Evolutionary conservation across 1,284 basidiomycete species (phyloP).

Genomic region (Puccinia novopanici): DNA sequence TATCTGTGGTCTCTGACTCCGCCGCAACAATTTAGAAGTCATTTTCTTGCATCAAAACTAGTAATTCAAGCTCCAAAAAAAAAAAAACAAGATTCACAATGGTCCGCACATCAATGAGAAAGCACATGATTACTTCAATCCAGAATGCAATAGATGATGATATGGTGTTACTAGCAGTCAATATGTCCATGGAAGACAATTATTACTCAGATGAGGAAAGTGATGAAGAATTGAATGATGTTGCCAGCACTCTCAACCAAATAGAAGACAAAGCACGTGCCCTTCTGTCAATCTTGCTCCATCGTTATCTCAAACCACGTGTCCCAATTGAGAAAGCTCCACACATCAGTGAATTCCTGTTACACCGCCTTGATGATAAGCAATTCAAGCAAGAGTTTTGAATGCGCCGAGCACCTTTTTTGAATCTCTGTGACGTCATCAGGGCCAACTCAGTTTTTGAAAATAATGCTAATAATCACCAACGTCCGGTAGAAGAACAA

Average conservation of each 20-base stretch:
- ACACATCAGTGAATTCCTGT: not conserved
- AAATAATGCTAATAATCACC: not conserved
- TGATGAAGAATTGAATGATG: not conserved
- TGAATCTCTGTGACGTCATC: not conserved
- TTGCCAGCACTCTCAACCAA: not conserved
- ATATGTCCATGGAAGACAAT: not conserved
- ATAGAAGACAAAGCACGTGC: not conserved
- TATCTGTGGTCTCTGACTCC: too few species aligned
- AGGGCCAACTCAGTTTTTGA: not conserved
- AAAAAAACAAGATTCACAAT: not conserved
- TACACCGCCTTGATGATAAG: not conserved
- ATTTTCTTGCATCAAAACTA: too few species aligned
- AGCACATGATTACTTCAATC: not conserved
- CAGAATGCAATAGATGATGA: not conserved
- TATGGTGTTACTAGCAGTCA: not conserved
- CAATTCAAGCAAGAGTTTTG: not conserved
- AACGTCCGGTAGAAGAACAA: not conserved
- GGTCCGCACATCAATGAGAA: not conserved
- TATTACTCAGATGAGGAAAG: not conserved
- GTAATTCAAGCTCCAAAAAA: too few species aligned
- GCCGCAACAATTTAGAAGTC: too few species aligned
- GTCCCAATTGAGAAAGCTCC: too few species aligned
- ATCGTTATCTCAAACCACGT: not conserved
- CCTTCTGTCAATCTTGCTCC: not conserved
- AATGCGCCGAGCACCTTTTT: not conserved